Conservation (phyloP, 164 flowering plant species). For the Sedum album region DNA sequence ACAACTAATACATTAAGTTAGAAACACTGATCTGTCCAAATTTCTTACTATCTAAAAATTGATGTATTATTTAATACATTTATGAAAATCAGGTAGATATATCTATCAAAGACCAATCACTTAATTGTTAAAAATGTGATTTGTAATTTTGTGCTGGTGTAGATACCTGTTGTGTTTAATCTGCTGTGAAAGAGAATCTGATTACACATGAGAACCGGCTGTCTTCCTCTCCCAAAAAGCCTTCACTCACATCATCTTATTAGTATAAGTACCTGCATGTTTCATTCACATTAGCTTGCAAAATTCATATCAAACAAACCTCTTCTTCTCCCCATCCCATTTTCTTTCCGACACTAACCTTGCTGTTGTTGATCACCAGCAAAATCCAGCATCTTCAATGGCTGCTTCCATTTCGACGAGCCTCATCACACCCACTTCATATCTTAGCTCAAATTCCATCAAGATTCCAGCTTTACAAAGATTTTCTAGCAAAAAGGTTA, state of each 20-base stretch:
- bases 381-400: too few relatives aligned
- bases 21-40: not conserved
- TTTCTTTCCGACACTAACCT: not conserved
- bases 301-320: not conserved
- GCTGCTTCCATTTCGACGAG: not conserved
- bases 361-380: not conserved
- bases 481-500: constrained; percentile 3
- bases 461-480: not conserved
- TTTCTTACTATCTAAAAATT: too few relatives aligned
- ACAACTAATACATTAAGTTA: too few relatives aligned
- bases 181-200: not conserved
- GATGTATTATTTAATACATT: too few relatives aligned
- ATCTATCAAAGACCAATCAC: not conserved
- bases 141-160: too few relatives aligned
- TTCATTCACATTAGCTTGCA: not conserved
- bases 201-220: not conserved
- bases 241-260: not conserved
- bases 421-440: not conserved
- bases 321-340: not conserved
- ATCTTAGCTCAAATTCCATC: not conserved
- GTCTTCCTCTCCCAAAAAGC: not conserved
- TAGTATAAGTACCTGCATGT: not conserved
- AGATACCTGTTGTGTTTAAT: not conserved
- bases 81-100: too few relatives aligned
- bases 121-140: not conserved